These are phyloP conservation scores for Wolfiporia cocos DNA, from an alignment of 1,284 basidiomycete species.

Conservation along the genomic window DNA sequence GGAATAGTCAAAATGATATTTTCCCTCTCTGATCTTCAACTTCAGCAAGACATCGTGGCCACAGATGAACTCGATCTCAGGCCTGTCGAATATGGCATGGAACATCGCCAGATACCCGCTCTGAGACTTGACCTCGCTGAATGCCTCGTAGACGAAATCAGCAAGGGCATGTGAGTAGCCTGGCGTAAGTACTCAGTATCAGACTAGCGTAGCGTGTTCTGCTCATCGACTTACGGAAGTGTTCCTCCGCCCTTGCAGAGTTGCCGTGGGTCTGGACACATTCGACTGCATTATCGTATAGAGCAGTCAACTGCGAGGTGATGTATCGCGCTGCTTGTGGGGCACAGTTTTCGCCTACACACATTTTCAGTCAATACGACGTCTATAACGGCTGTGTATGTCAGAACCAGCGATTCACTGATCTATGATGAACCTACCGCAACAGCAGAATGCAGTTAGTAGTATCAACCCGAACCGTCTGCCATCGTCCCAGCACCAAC, in stretches of 20 bases:
- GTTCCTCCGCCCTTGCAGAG: slow-evolving; percentile 10
- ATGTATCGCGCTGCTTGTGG: slow-evolving; percentile 22
- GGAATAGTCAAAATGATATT: slow-evolving; percentile 16
- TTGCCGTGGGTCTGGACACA: slow-evolving; percentile 18
- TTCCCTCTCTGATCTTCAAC: slow-evolving; percentile 17
- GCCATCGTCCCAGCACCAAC: too few relatives aligned
- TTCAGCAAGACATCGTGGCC: slow-evolving; percentile 23
- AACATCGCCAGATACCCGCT: slow-evolving; percentile 16
- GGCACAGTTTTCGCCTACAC: slow-evolving; percentile 25
- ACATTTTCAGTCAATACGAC: too few relatives aligned
- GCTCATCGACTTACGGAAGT: slow-evolving; percentile 6
- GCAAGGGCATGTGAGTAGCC: slow-evolving; percentile 17
- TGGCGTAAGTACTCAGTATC: background rate
- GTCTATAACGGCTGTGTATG: too few relatives aligned
- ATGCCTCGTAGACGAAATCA: slow-evolving; percentile 15
- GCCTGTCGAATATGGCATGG: slow-evolving; percentile 18
- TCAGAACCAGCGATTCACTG: too few relatives aligned
- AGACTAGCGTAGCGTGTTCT: background rate
- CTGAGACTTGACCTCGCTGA: background rate
- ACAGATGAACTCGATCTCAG: slow-evolving; percentile 22
- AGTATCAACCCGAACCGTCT: too few relatives aligned
- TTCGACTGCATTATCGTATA: slow-evolving; percentile 20
- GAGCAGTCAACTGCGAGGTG: slow-evolving; percentile 24
- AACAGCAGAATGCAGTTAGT: too few relatives aligned
- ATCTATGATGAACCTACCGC: too few relatives aligned